Evolutionary conservation across 768 basidiomycete genomes (phyloP).

Genomic region (Pulveroboletus frians): DNA sequence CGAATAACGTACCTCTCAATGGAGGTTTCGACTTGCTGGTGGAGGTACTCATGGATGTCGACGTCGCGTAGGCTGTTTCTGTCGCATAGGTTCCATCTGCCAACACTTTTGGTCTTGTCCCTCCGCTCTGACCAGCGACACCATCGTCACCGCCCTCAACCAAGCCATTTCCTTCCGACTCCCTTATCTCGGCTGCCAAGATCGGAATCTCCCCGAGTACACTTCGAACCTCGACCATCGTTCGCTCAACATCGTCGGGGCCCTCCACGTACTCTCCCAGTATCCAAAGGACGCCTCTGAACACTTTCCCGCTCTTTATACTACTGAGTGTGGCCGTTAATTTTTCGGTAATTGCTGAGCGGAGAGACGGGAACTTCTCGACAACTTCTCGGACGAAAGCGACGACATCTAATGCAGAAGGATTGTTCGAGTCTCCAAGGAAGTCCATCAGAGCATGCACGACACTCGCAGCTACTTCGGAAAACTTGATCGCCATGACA

Average conservation of each 20-base stretch:
- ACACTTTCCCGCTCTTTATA: conserved; percentile 96
- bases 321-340: conserved; percentile 75
- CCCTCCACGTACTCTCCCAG: conserved; percentile 90
- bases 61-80: conserved; percentile 79
- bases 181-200: conserved; percentile 82
- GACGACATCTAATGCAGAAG: conserved; percentile 92
- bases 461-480: conserved; percentile 92
- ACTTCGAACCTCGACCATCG: conserved; percentile 75
- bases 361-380: conserved; percentile 91
- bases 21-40: conserved; percentile 91
- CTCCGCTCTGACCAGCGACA: conserved; percentile 33
- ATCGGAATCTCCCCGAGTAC: conserved; percentile 98
- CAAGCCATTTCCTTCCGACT: conserved; percentile 52
- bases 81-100: conserved; percentile 98
- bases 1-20: conserved; percentile 54
- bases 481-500: conserved; percentile 92
- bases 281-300: conserved; percentile 95
- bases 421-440: conserved; percentile 91
- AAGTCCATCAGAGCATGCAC: conserved; percentile 93
- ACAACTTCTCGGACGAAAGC: conserved; percentile 89
- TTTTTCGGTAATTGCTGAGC: conserved; percentile 77
- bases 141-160: conserved; percentile 45
- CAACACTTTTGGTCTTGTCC: conserved; percentile 69
- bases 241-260: conserved; percentile 58
- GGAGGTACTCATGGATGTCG: conserved; percentile 61